Percentiles rank a stretch among this genome's conserved stretches.
Conservation (phyloP, 2,329 filamentous ascomycete genomes). For the Aureobasidium pullulans region DNA sequence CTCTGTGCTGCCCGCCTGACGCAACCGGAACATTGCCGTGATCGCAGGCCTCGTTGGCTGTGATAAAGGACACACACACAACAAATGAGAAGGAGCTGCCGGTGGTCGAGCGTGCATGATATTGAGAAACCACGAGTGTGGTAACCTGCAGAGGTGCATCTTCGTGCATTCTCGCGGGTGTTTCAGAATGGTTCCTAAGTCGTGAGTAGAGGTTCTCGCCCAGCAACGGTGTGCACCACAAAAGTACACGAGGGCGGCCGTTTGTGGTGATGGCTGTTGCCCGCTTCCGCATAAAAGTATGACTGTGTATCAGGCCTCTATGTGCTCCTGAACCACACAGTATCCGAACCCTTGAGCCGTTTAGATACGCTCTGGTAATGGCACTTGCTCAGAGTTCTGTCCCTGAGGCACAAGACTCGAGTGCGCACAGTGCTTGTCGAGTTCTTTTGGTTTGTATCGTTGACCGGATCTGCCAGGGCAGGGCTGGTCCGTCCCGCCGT, state of each 20-base stretch:
- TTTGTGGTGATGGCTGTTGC: conserved; percentile 10
- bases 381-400: neutral
- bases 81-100: neutral
- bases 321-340: neutral
- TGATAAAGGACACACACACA: neutral
- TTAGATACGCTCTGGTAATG: neutral
- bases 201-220: conserved; percentile 11
- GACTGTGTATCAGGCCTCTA: neutral
- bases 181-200: conserved; percentile 9
- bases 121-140: neutral
- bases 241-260: neutral
- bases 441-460: neutral
- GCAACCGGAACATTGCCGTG: neutral
- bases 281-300: neutral
- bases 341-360: neutral
- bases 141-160: conserved; percentile 3
- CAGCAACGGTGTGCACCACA: conserved; percentile 5
- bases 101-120: conserved; percentile 7
- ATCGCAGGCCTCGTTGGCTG: neutral
- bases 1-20: conserved; percentile 2
- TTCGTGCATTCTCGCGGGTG: conserved; percentile 4
- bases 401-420: neutral
- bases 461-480: conserved; percentile 10
- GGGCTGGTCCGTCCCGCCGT: conserved; percentile 13
- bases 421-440: conserved; percentile 7